Conservation (phyloP, 2,329 filamentous ascomycete genomes). For the Chaetothyriales sp. region DNA sequence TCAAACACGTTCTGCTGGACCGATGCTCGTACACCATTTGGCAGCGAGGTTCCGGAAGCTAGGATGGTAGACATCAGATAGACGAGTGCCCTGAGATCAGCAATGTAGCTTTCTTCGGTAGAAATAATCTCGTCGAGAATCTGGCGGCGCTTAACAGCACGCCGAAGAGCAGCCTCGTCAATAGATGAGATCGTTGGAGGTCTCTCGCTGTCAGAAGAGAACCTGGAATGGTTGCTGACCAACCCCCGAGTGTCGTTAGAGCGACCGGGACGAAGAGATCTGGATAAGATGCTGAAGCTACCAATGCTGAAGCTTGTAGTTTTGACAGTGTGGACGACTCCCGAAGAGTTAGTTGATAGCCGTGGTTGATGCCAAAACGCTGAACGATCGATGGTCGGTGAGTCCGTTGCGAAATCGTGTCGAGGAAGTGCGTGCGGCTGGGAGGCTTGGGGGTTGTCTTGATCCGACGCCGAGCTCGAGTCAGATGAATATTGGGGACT, state of each 20-base stretch:
- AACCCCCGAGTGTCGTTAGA: conserved; percentile 49
- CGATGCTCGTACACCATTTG: conserved; percentile 49
- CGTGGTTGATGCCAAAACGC: conserved; percentile 28
- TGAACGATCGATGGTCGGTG: neutral
- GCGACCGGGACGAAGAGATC: conserved; percentile 43
- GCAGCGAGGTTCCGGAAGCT: conserved; percentile 51
- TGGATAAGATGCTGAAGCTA: conserved; percentile 52
- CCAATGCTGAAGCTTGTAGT: conserved; percentile 66
- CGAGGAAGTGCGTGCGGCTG: neutral
- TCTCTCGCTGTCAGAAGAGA: conserved; percentile 42
- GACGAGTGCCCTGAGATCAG: conserved; percentile 70
- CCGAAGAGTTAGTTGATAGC: conserved; percentile 60
- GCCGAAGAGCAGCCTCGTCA: conserved; percentile 55
- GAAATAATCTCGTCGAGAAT: conserved; percentile 72
- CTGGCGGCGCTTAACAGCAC: conserved; percentile 59
- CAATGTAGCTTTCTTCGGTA: conserved; percentile 79
- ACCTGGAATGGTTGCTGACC: conserved; percentile 44
- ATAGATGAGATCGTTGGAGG: conserved; percentile 32
- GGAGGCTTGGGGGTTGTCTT: neutral
- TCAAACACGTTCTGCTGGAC: conserved; percentile 67
- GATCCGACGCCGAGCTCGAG: neutral
- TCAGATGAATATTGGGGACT: neutral
- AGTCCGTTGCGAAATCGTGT: neutral
- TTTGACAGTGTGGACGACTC: conserved; percentile 64
- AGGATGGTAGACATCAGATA: conserved; percentile 66